Percentiles rank a stretch among this genome's conserved stretches.
These are phyloP conservation scores for Laburnicola sp. DNA, from an alignment of 2,329 filamentous ascomycete genomes.

Conservation along the genomic window DNA sequence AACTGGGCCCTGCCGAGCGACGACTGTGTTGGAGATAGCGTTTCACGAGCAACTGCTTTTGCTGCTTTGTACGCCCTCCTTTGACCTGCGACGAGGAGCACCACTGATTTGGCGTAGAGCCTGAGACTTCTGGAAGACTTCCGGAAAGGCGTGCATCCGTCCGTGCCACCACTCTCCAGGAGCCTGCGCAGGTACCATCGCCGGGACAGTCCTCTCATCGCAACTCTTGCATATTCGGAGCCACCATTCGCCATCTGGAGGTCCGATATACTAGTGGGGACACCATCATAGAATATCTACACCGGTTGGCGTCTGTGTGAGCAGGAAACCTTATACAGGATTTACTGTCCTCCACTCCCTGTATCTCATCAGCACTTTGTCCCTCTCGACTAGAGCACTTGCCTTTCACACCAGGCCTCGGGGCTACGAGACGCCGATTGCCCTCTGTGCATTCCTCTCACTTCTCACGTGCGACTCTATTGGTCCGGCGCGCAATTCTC, in stretches of 20 bases:
- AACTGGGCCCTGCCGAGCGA: constrained; percentile 47
- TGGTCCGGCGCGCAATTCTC: constrained; percentile 50
- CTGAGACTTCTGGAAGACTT: constrained; percentile 50
- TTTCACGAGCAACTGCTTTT: constrained; percentile 45
- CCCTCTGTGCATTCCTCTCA: constrained; percentile 56
- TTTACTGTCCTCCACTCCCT: constrained; percentile 34
- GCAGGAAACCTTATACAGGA: constrained; percentile 36
- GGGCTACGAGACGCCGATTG: constrained; percentile 36
- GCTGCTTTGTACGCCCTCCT: constrained; percentile 46
- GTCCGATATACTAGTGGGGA: constrained; percentile 34
- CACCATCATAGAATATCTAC: constrained; percentile 35
- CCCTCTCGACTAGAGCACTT: constrained; percentile 32
- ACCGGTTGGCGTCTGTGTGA: constrained; percentile 34
- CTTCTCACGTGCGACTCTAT: constrained; percentile 53
- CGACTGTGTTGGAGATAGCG: constrained; percentile 40
- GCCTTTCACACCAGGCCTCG: constrained; percentile 35
- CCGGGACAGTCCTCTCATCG: constrained; percentile 31
- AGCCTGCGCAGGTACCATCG: constrained; percentile 45
- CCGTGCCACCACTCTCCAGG: constrained; percentile 45
- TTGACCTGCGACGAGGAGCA: constrained; percentile 42
- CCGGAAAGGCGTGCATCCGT: constrained; percentile 49
- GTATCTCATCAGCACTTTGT: constrained; percentile 41
- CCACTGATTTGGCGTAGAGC: constrained; percentile 44
- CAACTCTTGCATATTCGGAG: constrained; percentile 33
- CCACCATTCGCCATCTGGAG: constrained; percentile 33